phyloP scores from a whole-genome alignment of 2,329 filamentous ascomycete species.

The Dendrostoma leiphaemia region DNA sequence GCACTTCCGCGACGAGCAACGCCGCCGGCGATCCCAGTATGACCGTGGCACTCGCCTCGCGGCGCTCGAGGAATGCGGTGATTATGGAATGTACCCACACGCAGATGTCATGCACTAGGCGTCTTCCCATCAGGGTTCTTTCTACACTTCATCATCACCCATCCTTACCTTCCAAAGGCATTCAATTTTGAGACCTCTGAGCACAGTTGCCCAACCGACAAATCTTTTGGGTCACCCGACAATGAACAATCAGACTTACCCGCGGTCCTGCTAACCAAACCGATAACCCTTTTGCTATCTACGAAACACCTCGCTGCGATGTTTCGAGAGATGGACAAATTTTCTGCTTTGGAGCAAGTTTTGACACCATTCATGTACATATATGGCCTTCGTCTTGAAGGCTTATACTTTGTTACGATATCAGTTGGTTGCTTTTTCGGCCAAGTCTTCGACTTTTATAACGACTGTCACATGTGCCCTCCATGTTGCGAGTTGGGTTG shows the following conservation, averaged over 20 bases:
- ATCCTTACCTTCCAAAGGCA: background rate
- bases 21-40: conserved; percentile 73
- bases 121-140: background rate
- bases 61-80: conserved; percentile 61
- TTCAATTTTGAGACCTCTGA: background rate
- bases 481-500: too few species aligned
- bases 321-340: conserved; percentile 6
- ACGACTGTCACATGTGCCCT: background rate
- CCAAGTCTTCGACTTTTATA: background rate
- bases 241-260: background rate
- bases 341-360: conserved; percentile 2
- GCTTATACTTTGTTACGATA: background rate
- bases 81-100: conserved; percentile 41
- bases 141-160: background rate
- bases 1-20: conserved; percentile 71
- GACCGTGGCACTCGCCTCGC: conserved; percentile 78
- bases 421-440: background rate
- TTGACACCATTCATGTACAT: background rate
- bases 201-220: background rate
- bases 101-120: conserved; percentile 26
- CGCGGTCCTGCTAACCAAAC: background rate
- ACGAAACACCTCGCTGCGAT: conserved; percentile 5
- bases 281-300: conserved; percentile 17
- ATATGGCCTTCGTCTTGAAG: background rate
- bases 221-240: background rate